A percentile compares a stretch with the other conserved stretches of the same genome.
phyloP scores from a whole-genome alignment of 2,329 filamentous ascomycete species.

The Tolypocladium amazonense region DNA sequence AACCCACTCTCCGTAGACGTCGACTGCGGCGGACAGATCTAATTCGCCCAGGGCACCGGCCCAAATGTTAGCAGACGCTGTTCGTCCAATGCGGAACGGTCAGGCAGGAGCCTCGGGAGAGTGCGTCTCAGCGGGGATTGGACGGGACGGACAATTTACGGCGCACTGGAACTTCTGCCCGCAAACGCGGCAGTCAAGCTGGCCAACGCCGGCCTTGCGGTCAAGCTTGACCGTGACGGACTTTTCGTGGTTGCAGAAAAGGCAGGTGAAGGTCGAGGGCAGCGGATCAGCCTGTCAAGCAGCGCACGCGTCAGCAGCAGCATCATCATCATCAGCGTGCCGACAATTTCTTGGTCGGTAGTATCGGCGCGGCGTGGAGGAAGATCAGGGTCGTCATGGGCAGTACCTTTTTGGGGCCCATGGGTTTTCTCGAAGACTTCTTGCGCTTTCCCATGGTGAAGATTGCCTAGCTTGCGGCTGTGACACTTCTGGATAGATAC shows the following conservation, averaged over 20 bases:
- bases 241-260: constrained; percentile 98
- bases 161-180: constrained; percentile 87
- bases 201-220: constrained; percentile 81
- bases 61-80: constrained; percentile 5
- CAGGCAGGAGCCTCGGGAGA: neutral
- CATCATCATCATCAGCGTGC: neutral
- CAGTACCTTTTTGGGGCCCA: constrained; percentile 69
- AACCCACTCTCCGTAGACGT: constrained; percentile 97
- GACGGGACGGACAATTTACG: constrained; percentile 66
- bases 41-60: neutral
- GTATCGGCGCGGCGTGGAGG: neutral
- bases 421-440: constrained; percentile 75
- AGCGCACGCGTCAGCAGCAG: neutral
- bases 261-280: constrained; percentile 80
- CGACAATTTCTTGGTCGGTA: too few relatives aligned
- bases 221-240: constrained; percentile 85
- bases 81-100: neutral
- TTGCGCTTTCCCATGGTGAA: constrained; percentile 77
- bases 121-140: too few relatives aligned
- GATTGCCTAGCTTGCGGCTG: neutral
- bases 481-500: neutral
- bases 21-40: constrained; percentile 85
- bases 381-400: neutral
- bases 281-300: constrained; percentile 54
- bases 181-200: constrained; percentile 83